Conservation (phyloP, 345 rosid genomes). For the Mangifera indica region DNA sequence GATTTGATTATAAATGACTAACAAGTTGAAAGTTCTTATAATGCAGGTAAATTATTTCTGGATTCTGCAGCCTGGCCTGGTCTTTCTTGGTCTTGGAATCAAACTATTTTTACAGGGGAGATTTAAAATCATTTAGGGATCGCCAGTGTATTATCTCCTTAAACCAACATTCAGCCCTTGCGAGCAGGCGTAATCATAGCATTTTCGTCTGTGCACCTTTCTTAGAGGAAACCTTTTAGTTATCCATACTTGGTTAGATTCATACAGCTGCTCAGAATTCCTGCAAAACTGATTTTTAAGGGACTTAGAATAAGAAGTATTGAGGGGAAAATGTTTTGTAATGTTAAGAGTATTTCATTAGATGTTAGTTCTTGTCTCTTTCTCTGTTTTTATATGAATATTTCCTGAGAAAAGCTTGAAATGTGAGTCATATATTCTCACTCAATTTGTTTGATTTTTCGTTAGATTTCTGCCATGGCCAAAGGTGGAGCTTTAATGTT, state of each 20-base stretch:
- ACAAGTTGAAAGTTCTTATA: neutral
- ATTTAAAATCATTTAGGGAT: neutral
- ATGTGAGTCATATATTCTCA: no score
- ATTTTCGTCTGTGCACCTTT: neutral
- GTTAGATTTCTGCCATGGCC: no score
- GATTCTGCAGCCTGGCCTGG: neutral
- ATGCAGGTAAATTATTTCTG: neutral
- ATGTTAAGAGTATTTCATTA: neutral
- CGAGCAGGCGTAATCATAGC: neutral
- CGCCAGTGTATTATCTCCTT: neutral
- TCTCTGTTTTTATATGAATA: no score
- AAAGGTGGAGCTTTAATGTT: no score
- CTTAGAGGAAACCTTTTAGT: neutral
- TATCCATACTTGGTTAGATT: neutral
- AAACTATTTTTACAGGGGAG: neutral
- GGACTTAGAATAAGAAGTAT: no score
- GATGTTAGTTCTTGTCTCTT: neutral
- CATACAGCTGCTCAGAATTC: neutral
- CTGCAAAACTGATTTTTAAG: neutral
- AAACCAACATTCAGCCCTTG: neutral
- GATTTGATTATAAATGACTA: neutral
- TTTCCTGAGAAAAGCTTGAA: neutral
- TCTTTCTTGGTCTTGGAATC: neutral
- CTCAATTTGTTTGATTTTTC: no score
- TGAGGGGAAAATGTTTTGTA: neutral